These are phyloP conservation scores for Edaphochlamys debaryana DNA, from an alignment of 139 green algal genomes.

Conservation along the genomic window DNA sequence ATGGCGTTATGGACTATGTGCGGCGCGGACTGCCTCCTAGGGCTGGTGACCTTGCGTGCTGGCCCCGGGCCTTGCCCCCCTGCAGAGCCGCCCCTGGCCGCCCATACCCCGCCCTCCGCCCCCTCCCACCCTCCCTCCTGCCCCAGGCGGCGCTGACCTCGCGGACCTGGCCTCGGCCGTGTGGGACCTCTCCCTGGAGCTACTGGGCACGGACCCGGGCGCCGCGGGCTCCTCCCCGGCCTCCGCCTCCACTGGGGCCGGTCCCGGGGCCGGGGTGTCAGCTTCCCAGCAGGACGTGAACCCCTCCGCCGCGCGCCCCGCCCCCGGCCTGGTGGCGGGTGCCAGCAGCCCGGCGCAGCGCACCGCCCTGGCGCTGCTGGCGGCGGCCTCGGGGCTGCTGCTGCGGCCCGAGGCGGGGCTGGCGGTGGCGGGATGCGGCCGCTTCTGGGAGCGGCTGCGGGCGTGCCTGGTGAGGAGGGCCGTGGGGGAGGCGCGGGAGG, in stretches of 20 bases:
- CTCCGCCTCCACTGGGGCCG: too few species aligned
- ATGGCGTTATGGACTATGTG: too few species aligned
- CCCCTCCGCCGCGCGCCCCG: too few species aligned
- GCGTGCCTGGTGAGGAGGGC: slow-evolving; percentile 34
- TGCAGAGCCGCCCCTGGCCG: too few species aligned
- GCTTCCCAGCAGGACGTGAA: too few species aligned
- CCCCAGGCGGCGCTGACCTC: slow-evolving; percentile 9
- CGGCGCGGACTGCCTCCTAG: too few species aligned
- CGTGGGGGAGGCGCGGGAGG: background rate
- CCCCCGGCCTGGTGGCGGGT: background rate
- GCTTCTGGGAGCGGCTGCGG: slow-evolving; percentile 47
- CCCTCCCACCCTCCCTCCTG: too few species aligned
- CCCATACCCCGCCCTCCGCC: too few species aligned
- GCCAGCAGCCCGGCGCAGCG: slow-evolving; percentile 2
- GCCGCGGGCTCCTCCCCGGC: background rate
- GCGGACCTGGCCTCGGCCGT: background rate
- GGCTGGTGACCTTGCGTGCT: too few species aligned
- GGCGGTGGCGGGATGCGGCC: background rate
- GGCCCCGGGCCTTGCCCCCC: too few species aligned
- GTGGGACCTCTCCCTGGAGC: slow-evolving; percentile 12
- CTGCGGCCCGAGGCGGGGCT: slow-evolving; percentile 11
- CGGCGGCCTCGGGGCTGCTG: slow-evolving; percentile 14
- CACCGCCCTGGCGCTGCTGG: slow-evolving; percentile 41
- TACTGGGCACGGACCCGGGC: slow-evolving; percentile 11
- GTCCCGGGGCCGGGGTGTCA: too few species aligned